Evolutionary conservation across 2,329 filamentous ascomycete genomes (phyloP).

Genomic region (Colletotrichum theobromicola): DNA sequence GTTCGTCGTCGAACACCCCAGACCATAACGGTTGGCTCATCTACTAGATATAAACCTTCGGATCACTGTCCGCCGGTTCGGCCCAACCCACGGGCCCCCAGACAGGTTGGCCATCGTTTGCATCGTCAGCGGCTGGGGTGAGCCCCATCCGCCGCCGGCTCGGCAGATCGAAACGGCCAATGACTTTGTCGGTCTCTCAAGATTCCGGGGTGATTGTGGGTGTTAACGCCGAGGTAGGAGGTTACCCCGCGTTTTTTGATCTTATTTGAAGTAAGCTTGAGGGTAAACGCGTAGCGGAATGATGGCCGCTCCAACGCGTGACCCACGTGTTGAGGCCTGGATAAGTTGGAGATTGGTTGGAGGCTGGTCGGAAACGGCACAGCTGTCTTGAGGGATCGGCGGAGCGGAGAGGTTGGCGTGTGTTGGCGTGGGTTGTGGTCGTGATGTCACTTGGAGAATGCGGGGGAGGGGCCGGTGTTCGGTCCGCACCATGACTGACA

Average conservation of each 20-base stretch:
- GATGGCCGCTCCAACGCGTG: neutral
- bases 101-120: neutral
- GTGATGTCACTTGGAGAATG: slow-evolving; percentile 14
- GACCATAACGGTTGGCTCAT: neutral
- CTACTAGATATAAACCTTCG: slow-evolving; percentile 1
- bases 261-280: neutral
- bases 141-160: neutral
- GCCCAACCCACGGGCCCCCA: neutral
- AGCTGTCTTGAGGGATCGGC: neutral
- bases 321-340: neutral
- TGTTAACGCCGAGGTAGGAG: neutral
- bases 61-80: neutral
- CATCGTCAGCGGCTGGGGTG: neutral
- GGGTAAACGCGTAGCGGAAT: neutral
- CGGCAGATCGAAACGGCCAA: slow-evolving; percentile 5
- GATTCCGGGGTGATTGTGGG: neutral
- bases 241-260: slow-evolving; percentile 2
- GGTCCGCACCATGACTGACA: neutral
- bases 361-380: neutral
- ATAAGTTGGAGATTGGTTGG: neutral
- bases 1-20: neutral
- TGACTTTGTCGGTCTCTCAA: neutral
- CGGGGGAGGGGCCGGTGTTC: slow-evolving; percentile 3
- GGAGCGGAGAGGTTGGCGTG: neutral
- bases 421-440: neutral